These are phyloP conservation scores for Diutina sp. DNA, from an alignment of 1,139 yeast species.

Conservation along the genomic window DNA sequence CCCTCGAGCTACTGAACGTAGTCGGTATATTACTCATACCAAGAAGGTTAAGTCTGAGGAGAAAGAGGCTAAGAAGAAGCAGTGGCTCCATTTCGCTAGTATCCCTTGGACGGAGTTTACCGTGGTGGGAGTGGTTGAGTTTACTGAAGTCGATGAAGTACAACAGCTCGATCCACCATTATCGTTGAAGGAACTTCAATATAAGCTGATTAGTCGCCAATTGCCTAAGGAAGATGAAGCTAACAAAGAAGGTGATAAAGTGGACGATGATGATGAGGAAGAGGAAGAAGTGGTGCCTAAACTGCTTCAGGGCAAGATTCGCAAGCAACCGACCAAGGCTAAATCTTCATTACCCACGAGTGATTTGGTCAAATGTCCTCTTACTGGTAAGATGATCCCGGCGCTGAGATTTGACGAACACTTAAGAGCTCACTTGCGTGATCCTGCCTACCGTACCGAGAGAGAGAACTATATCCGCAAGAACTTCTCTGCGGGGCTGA, in stretches of 20 bases:
- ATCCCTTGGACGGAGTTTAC: slow-evolving; percentile 84
- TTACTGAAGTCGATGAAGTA: slow-evolving; percentile 53
- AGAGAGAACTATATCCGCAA: slow-evolving; percentile 54
- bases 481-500: slow-evolving; percentile 42
- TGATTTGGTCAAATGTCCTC: slow-evolving; percentile 46
- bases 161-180: slow-evolving; percentile 52
- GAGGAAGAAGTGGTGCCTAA: slow-evolving; percentile 3
- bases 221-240: slow-evolving; percentile 4
- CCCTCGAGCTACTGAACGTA: slow-evolving; percentile 44
- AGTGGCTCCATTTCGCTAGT: slow-evolving; percentile 37
- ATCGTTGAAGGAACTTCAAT: slow-evolving; percentile 44
- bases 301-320: slow-evolving; percentile 36
- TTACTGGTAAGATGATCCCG: slow-evolving; percentile 58
- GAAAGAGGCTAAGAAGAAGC: slow-evolving; percentile 19
- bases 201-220: slow-evolving; percentile 37
- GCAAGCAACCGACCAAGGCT: slow-evolving; percentile 43
- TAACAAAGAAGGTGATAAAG: not conserved
- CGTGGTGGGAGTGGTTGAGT: slow-evolving; percentile 55
- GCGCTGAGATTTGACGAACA: slow-evolving; percentile 67
- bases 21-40: slow-evolving; percentile 18
- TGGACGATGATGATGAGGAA: not conserved
- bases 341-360: slow-evolving; percentile 3
- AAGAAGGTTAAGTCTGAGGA: slow-evolving; percentile 20
- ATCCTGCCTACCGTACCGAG: slow-evolving; percentile 68
- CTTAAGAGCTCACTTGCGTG: slow-evolving; percentile 56